Percentiles rank a stretch among this genome's conserved stretches.
Conservation (phyloP, 2,329 filamentous ascomycete genomes). For the Alternaria consortialis region DNA sequence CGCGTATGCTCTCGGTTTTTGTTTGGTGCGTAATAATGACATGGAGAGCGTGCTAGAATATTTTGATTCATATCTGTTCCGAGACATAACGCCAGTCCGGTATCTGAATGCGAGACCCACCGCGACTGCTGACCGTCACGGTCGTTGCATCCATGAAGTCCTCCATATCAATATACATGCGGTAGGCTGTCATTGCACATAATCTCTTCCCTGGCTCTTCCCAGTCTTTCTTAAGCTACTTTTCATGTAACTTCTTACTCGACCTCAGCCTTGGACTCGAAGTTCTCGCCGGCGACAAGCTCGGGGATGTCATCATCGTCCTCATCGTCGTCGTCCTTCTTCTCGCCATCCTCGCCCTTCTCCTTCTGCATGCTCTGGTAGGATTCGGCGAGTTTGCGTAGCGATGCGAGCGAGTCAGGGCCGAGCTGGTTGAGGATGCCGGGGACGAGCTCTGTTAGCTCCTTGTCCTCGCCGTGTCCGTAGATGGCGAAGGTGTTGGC, state of each 20-base stretch:
- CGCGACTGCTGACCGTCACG: constrained; percentile 36
- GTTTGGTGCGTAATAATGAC: not conserved
- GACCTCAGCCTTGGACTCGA: constrained; percentile 86
- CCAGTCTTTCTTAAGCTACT: constrained; percentile 25
- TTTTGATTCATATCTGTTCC: constrained; percentile 49
- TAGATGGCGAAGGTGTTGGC: constrained; percentile 99
- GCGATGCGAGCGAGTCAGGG: constrained; percentile 94
- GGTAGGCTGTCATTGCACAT: constrained; percentile 32
- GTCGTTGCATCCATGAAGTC: constrained; percentile 28
- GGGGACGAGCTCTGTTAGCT: constrained; percentile 98
- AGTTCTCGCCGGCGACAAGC: constrained; percentile 95
- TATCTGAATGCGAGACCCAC: constrained; percentile 43
- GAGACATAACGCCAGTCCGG: constrained; percentile 47
- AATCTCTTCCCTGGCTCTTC: constrained; percentile 28
- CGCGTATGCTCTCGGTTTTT: not conserved
- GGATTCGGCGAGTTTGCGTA: constrained; percentile 98
- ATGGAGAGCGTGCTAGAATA: constrained; percentile 38
- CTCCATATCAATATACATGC: constrained; percentile 35
- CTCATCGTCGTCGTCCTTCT: constrained; percentile 69
- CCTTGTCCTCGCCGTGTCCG: constrained; percentile 98
- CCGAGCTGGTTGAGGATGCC: constrained; percentile 99
- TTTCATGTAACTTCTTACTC: constrained; percentile 67
- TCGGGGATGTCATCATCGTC: constrained; percentile 92
- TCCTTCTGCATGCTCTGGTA: constrained; percentile 99
- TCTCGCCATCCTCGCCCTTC: constrained; percentile 77